phyloP scores from a whole-genome alignment of 106 monocot genomes.

The Phalaenopsis equestris region DNA sequence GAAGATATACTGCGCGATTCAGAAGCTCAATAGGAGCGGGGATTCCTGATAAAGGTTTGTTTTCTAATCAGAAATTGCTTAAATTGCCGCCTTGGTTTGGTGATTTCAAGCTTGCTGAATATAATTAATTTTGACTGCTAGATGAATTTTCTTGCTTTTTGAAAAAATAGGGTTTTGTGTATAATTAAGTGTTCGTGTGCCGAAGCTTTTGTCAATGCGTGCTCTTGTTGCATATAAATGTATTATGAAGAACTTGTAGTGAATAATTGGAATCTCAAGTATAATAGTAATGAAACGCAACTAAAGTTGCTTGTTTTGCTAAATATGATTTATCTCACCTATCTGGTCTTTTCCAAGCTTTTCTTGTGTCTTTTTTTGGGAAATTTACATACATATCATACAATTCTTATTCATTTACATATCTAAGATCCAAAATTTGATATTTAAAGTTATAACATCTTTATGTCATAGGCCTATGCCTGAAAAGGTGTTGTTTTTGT shows the following conservation, averaged over 20 bases:
- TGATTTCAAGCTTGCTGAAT: background rate
- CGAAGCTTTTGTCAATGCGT: background rate
- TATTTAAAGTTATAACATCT: too few species aligned
- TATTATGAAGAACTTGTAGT: background rate
- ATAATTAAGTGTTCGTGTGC: background rate
- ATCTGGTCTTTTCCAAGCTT: background rate
- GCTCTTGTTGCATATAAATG: background rate
- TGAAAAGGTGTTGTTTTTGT: too few species aligned
- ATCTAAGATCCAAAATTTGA: too few species aligned
- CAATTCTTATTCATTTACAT: too few species aligned
- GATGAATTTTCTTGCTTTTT: background rate
- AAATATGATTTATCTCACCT: background rate
- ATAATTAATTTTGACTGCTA: background rate
- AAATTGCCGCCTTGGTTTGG: background rate
- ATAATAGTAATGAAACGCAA: background rate
- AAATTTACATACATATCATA: too few species aligned
- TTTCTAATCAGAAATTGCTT: background rate
- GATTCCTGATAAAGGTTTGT: conserved; percentile 11
- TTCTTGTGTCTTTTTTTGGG: too few species aligned
- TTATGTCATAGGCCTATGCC: too few species aligned
- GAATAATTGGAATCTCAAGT: background rate
- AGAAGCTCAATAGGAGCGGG: conserved; percentile 50
- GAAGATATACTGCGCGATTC: conserved; percentile 83
- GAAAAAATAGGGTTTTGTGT: background rate
- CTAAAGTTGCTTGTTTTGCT: background rate